A percentile compares a stretch with the other conserved stretches of the same genome.
These are phyloP conservation scores for Fragilaria crotonensis DNA, from an alignment of 108 stramenopile genomes.

Conservation along the genomic window DNA sequence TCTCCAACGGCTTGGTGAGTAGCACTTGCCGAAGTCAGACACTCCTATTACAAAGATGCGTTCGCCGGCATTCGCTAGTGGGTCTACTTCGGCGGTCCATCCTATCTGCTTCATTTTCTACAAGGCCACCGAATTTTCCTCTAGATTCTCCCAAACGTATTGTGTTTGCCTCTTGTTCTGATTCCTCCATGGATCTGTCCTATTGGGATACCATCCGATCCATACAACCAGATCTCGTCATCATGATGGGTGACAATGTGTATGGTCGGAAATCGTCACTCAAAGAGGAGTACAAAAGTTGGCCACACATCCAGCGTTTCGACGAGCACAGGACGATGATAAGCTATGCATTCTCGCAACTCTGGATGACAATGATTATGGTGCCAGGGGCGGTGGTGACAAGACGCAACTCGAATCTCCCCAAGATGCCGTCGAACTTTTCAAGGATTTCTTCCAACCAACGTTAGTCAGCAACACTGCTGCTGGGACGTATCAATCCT, in stretches of 20 bases:
- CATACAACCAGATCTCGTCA: conserved; percentile 11
- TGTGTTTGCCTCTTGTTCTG: conserved; percentile 14
- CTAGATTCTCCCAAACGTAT: too few species aligned
- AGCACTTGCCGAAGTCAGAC: too few species aligned
- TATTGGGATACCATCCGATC: conserved; percentile 17
- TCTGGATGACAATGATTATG: conserved; percentile 26
- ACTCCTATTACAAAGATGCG: too few species aligned
- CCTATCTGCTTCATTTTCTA: too few species aligned
- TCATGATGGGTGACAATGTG: conserved; percentile 23
- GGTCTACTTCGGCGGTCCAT: too few species aligned
- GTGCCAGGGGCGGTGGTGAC: background rate
- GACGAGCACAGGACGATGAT: conserved; percentile 1
- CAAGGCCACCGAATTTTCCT: too few species aligned
- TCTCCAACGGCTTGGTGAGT: too few species aligned
- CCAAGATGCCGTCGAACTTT: too few species aligned
- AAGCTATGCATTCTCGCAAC: conserved; percentile 12
- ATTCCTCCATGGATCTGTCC: conserved; percentile 8
- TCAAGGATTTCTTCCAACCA: conserved; percentile 16
- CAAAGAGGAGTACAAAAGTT: conserved; percentile 13
- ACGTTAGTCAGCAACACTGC: conserved; percentile 9
- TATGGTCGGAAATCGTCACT: conserved; percentile 14
- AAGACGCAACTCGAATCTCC: too few species aligned
- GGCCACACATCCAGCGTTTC: conserved; percentile 13
- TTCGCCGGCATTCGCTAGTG: too few species aligned
- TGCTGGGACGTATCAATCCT: conserved; percentile 4